phyloP scores from a whole-genome alignment of 1,284 basidiomycete species.

The Cyathus olla region DNA sequence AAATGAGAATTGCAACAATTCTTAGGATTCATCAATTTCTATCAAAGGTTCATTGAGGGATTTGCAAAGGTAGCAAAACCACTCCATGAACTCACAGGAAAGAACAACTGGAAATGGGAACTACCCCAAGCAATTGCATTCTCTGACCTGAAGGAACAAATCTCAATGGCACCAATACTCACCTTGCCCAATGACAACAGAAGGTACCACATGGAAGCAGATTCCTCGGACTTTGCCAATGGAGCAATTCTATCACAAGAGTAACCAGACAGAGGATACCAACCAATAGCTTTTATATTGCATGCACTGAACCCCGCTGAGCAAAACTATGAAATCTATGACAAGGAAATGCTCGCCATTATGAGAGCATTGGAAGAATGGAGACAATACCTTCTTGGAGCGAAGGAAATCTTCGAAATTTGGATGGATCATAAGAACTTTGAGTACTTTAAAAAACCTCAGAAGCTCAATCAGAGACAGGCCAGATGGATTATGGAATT shows the following conservation, averaged over 20 bases:
- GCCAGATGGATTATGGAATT: slow-evolving; percentile 41
- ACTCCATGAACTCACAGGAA: neutral
- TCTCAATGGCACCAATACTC: neutral
- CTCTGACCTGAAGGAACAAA: neutral
- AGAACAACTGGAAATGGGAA: neutral
- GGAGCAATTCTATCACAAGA: slow-evolving; percentile 7
- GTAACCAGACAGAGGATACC: slow-evolving; percentile 2
- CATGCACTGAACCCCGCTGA: slow-evolving; percentile 6
- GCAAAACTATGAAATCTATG: slow-evolving; percentile 20
- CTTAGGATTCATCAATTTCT: slow-evolving; percentile 26
- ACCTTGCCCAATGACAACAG: neutral
- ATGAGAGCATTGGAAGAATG: slow-evolving; percentile 28
- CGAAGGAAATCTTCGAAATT: slow-evolving; percentile 21
- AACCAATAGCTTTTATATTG: slow-evolving; percentile 11
- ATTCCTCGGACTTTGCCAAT: slow-evolving; percentile 10
- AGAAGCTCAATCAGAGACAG: slow-evolving; percentile 40
- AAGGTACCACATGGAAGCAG: slow-evolving; percentile 6
- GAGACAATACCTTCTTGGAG: slow-evolving; percentile 38
- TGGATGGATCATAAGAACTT: slow-evolving; percentile 43
- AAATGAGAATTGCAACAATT: slow-evolving; percentile 12
- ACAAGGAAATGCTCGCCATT: slow-evolving; percentile 37
- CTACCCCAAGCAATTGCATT: neutral
- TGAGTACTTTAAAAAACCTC: slow-evolving; percentile 37
- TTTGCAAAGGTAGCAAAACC: neutral
- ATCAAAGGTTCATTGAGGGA: neutral